A percentile compares a stretch with the other conserved stretches of the same genome.
Conservation (phyloP, 441 rosid species). For the Pelargonium cotyledonis region DNA sequence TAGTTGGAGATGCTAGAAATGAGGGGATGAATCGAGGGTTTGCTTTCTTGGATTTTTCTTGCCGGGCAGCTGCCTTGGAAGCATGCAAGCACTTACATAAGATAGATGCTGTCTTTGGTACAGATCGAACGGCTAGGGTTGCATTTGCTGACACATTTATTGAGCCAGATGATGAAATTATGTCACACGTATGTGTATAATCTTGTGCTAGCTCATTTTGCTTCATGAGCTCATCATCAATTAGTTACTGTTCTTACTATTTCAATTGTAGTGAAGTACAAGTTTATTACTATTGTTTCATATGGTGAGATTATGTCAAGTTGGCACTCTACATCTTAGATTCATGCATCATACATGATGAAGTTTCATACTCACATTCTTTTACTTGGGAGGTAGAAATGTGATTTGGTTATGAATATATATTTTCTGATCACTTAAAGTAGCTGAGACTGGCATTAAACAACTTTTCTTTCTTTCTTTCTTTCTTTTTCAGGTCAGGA, state of each 20-base stretch:
- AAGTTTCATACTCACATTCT: neutral
- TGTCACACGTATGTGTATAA: slow-evolving; percentile 5
- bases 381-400: neutral
- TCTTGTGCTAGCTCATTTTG: neutral
- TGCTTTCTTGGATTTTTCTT: slow-evolving; percentile 6
- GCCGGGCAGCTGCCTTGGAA: slow-evolving; percentile 7
- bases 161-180: slow-evolving; percentile 6
- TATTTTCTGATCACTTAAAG: neutral
- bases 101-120: slow-evolving; percentile 6
- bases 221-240: too few relatives aligned
- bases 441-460: neutral
- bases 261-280: too few relatives aligned
- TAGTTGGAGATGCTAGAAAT: slow-evolving; percentile 4
- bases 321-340: too few relatives aligned
- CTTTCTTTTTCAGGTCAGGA: slow-evolving; percentile 5
- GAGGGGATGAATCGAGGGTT: slow-evolving; percentile 5
- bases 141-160: slow-evolving; percentile 6
- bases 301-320: too few relatives aligned
- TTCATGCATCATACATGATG: neutral
- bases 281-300: too few relatives aligned
- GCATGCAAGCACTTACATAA: slow-evolving; percentile 10
- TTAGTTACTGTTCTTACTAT: too few relatives aligned
- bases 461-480: neutral
- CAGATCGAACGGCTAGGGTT: slow-evolving; percentile 11
- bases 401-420: neutral